Conservation (phyloP, 148 eudicot genomes). For the Vaccinium vitisidaea region DNA sequence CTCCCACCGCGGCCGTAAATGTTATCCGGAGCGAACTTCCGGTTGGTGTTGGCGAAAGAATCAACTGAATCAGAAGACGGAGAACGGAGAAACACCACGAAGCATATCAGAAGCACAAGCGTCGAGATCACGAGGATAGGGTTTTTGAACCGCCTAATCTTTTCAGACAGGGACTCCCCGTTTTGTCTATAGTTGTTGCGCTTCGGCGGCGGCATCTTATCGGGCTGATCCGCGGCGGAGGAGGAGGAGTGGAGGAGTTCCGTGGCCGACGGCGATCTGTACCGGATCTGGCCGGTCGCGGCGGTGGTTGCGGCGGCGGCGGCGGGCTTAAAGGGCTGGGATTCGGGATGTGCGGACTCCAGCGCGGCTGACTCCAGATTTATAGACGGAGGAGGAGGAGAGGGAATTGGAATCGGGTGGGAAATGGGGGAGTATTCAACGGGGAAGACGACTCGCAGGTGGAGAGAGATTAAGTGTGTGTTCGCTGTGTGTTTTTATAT, state of each 20-base stretch:
- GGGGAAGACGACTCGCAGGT: no score
- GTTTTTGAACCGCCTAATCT: constrained; percentile 52
- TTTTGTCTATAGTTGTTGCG: constrained; percentile 36
- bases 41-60: constrained; percentile 12
- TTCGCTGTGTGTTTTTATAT: no score
- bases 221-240: constrained; percentile 30
- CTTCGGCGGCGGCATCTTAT: constrained; percentile 43
- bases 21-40: constrained; percentile 40
- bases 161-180: constrained; percentile 53
- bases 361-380: constrained; percentile 23
- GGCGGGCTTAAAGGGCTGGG: constrained; percentile 35
- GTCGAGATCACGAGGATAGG: constrained; percentile 55
- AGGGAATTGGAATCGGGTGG: no score
- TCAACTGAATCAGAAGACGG: constrained; percentile 22
- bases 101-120: constrained; percentile 52
- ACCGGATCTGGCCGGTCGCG: constrained; percentile 82
- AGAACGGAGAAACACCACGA: constrained; percentile 46
- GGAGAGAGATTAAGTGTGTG: no score
- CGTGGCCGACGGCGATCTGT: constrained; percentile 85
- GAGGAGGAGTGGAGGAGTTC: constrained; percentile 41
- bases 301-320: constrained; percentile 21
- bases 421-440: no score
- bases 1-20: background rate
- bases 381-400: background rate
- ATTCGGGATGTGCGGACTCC: constrained; percentile 56